These are phyloP conservation scores for Ceratocystis lukuohia DNA, from an alignment of 2,329 filamentous ascomycete species.

Conservation along the genomic window DNA sequence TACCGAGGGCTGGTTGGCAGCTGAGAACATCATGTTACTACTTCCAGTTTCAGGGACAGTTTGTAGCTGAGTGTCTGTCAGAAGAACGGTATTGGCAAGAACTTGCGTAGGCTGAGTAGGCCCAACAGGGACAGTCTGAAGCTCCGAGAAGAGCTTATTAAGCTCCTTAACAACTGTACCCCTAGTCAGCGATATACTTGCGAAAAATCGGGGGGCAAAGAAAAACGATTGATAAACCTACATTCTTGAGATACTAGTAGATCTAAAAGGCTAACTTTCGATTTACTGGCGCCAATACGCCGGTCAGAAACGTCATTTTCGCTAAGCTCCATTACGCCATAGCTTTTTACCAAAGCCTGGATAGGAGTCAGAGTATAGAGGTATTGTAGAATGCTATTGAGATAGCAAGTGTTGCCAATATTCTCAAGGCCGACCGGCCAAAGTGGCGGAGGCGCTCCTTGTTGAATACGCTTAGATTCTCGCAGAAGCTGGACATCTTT, in stretches of 20 bases:
- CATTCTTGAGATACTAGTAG: slow-evolving; percentile 58
- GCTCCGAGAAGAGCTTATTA: slow-evolving; percentile 52
- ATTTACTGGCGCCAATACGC: slow-evolving; percentile 56
- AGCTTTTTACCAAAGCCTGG: slow-evolving; percentile 65
- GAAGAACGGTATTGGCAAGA: slow-evolving; percentile 66
- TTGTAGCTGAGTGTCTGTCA: slow-evolving; percentile 30
- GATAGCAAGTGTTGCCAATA: slow-evolving; percentile 94
- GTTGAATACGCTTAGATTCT: slow-evolving; percentile 18
- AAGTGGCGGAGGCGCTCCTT: slow-evolving; percentile 33
- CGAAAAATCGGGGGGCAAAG: background rate
- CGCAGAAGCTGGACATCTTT: slow-evolving; percentile 21
- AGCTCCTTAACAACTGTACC: slow-evolving; percentile 59
- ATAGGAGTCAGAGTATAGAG: slow-evolving; percentile 79
- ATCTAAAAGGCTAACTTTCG: slow-evolving; percentile 39
- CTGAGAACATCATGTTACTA: background rate
- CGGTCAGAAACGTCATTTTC: slow-evolving; percentile 51
- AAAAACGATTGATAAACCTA: slow-evolving; percentile 34
- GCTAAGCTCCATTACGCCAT: slow-evolving; percentile 56
- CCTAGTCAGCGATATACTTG: background rate
- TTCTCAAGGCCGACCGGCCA: slow-evolving; percentile 63
- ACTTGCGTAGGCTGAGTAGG: slow-evolving; percentile 61
- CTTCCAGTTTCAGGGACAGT: slow-evolving; percentile 8
- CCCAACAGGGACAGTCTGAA: slow-evolving; percentile 48
- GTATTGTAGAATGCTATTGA: slow-evolving; percentile 93
- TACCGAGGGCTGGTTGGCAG: background rate